Evolutionary conservation across 441 rosid species (phyloP), one percentile per base, ranked within the genome.

Genomic region (Dalechampia spathulata): DNA sequence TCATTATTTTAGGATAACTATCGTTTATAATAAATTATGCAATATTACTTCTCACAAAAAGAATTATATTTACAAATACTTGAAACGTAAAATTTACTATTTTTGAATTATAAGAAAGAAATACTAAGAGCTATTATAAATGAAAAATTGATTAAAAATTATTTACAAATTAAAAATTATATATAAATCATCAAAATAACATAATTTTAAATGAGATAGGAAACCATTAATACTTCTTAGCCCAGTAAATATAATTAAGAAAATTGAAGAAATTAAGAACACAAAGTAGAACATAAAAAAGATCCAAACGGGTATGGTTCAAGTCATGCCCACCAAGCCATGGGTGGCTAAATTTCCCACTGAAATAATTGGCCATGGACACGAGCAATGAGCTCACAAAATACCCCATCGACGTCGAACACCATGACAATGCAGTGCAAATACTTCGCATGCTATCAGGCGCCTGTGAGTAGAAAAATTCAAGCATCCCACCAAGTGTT

Each of bases 401-500:
- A 65, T 54, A 81, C 2, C 87, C 85, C 71, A 79, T 57, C 0
- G 82, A 62, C 0, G 77, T 73, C 9, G 87, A 83, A 59, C 77
- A 66, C 83, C 90, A 79, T 2, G 85, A 76, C 47, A 83, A 59
- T 16, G 90, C 77, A 0, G 82, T 83, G 36, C 74, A 54, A 19
- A 66, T 61, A 54, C 82, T 77, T 64, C 74, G 68, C 83, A 83
- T 77, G 34, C 68, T 70, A 17, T 68, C 65, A 0, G 80, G 80
- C 6, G 85, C 73, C 48, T 74, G 77, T 0, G 69, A 75, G 65
- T 77, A 78, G 69, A 84, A 84, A 32, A 84, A 84, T 71, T 79
- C 87, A 0, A 84, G 72, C 87, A 81, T 75, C 43, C 91, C 91
- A 1, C 75, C 81, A 3, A 84, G 69, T 2, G 91, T 79, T 7